Evolutionary conservation across 805 yeast genomes (phyloP).

Genomic region (Priceomyces haplophilus): DNA sequence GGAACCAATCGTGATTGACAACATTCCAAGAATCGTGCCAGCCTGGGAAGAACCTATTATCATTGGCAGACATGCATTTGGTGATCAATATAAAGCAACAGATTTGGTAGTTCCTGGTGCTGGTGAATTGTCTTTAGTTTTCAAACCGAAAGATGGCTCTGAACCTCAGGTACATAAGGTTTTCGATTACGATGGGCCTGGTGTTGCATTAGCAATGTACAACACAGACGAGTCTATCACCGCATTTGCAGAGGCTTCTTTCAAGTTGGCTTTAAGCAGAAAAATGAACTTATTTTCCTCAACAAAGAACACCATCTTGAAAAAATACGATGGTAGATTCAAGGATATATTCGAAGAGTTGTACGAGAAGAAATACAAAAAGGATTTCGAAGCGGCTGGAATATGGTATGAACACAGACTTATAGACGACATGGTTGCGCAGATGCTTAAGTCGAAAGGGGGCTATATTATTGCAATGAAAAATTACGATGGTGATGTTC

Average conservation of each 20-base stretch:
- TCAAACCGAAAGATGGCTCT: constrained; percentile 66
- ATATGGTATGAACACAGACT: constrained; percentile 96
- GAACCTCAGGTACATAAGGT: constrained; percentile 57
- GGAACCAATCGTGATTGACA: constrained; percentile 89
- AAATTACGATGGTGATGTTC: constrained; percentile 97
- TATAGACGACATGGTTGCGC: constrained; percentile 98
- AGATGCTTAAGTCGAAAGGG: constrained; percentile 94
- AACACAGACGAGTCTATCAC: constrained; percentile 88
- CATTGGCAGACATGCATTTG: constrained; percentile 96
- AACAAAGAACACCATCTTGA: constrained; percentile 92
- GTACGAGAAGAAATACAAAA: constrained; percentile 67
- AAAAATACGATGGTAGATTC: constrained; percentile 91
- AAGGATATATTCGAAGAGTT: constrained; percentile 87
- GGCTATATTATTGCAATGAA: constrained; percentile 95
- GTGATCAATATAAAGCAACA: constrained; percentile 95
- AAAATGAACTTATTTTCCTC: constrained; percentile 79
- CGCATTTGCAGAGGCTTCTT: constrained; percentile 92
- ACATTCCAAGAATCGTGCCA: constrained; percentile 83
- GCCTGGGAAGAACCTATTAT: constrained; percentile 95
- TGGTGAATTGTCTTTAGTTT: constrained; percentile 75
- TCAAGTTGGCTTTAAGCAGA: constrained; percentile 79
- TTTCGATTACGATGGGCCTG: constrained; percentile 65
- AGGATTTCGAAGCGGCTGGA: constrained; percentile 70
- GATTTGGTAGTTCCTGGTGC: constrained; percentile 77
- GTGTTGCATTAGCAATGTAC: constrained; percentile 91